phyloP scores from a whole-genome alignment of 805 yeast genomes.

The Ogataea pini region DNA sequence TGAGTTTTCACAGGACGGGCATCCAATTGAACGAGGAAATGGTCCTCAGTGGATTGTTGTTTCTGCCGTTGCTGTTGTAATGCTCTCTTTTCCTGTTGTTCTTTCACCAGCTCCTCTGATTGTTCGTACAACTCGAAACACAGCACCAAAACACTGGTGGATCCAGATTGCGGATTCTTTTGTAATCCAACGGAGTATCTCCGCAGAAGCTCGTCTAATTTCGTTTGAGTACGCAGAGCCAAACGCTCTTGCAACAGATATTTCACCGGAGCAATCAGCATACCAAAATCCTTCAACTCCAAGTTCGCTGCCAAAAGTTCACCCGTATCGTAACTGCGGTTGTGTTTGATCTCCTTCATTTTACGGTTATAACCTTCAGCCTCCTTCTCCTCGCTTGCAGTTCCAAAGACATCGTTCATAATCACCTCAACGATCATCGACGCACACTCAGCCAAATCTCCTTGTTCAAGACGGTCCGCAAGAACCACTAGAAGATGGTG shows the following conservation, averaged over 20 bases:
- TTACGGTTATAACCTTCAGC: conserved; percentile 85
- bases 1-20: conserved; percentile 57
- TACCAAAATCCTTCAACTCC: conserved; percentile 54
- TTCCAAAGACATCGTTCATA: conserved; percentile 93
- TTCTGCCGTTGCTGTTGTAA: conserved; percentile 13
- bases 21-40: conserved; percentile 73
- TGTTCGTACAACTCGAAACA: conserved; percentile 72
- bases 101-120: conserved; percentile 38
- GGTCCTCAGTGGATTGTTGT: conserved; percentile 41
- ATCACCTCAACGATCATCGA: conserved; percentile 63
- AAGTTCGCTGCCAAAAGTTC: conserved; percentile 73
- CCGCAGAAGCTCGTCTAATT: conserved; percentile 75
- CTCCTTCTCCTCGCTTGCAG: conserved; percentile 91
- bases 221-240: conserved; percentile 66
- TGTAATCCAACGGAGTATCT: conserved; percentile 78
- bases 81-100: conserved; percentile 17
- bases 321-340: conserved; percentile 85
- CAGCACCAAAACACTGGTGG: conserved; percentile 60
- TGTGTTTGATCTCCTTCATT: conserved; percentile 87
- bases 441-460: conserved; percentile 72
- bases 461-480: conserved; percentile 46
- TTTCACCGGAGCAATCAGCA: conserved; percentile 68
- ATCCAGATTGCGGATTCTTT: conserved; percentile 60
- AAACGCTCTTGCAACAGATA: conserved; percentile 62
- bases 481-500: conserved; percentile 68